Percentiles rank a stretch among this genome's conserved stretches.
Evolutionary conservation across 345 rosid genomes (phyloP).

Genomic region (Gossypium rotundifolium): DNA sequence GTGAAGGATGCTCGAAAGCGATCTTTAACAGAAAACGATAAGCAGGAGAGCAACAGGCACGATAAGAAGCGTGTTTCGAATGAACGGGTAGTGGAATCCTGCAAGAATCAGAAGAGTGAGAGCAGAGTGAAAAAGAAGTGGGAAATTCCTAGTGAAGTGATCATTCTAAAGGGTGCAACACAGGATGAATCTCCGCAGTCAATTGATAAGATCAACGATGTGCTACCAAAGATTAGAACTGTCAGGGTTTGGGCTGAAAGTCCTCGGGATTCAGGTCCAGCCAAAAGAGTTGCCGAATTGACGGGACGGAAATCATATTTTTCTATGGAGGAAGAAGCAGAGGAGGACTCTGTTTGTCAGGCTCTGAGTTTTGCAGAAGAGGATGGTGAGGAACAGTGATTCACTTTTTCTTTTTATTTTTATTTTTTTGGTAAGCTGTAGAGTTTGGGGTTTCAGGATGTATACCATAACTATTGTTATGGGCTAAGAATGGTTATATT

Average conservation of each 20-base stretch:
- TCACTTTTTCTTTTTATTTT: neutral
- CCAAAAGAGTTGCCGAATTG: constrained; percentile 80
- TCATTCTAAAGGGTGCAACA: constrained; percentile 28
- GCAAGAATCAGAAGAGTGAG: constrained; percentile 28
- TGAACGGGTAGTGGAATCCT: constrained; percentile 17
- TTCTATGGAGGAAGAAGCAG: constrained; percentile 21
- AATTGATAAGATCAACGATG: constrained; percentile 19
- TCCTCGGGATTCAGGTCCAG: constrained; percentile 89
- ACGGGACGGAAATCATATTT: constrained; percentile 53
- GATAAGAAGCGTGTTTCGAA: constrained; percentile 65
- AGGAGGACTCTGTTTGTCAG: constrained; percentile 30
- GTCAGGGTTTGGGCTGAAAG: constrained; percentile 40
- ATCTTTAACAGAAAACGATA: constrained; percentile 63
- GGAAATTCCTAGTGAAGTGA: constrained; percentile 72
- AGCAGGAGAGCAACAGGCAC: constrained; percentile 45
- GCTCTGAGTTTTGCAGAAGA: constrained; percentile 43
- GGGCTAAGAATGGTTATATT: constrained; percentile 7
- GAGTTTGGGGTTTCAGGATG: neutral
- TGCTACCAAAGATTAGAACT: constrained; percentile 71
- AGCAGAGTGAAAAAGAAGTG: constrained; percentile 79
- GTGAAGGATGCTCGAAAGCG: constrained; percentile 53
- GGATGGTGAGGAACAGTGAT: constrained; percentile 14
- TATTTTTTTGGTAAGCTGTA: neutral
- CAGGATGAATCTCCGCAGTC: constrained; percentile 32
- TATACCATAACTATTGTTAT: constrained; percentile 23